Evolutionary conservation across 805 yeast species (phyloP).

Genomic region (Grigorovia yakushimaensis): DNA sequence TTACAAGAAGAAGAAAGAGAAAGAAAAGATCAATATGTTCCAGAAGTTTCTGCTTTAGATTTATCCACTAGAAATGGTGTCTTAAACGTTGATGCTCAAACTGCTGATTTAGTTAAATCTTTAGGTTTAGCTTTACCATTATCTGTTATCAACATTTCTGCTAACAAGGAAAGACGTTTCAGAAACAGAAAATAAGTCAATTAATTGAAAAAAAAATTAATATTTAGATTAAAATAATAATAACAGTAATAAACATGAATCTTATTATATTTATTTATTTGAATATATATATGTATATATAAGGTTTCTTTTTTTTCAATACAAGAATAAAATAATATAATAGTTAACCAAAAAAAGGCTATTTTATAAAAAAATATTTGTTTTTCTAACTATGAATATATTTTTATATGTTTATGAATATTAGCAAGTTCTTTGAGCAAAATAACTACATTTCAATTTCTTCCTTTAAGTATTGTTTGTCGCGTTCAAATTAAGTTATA

Average conservation of each 20-base stretch:
- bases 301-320: too few species aligned
- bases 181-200: conserved; percentile 66
- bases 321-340: background rate
- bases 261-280: too few species aligned
- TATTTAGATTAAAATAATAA: background rate
- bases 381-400: too few species aligned
- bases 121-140: conserved; percentile 87
- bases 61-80: conserved; percentile 92
- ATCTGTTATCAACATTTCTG: conserved; percentile 75
- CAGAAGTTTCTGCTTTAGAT: conserved; percentile 99
- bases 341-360: too few species aligned
- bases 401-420: background rate
- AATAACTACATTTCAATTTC: too few species aligned
- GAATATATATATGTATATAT: too few species aligned
- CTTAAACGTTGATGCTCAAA: conserved; percentile 94
- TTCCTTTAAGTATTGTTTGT: too few species aligned
- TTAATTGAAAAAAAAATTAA: background rate
- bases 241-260: too few species aligned
- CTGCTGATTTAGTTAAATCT: conserved; percentile 88
- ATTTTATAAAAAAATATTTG: too few species aligned
- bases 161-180: conserved; percentile 88
- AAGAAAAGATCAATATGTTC: conserved; percentile 99
- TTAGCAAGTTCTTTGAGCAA: too few species aligned
- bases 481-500: conserved; percentile 24
- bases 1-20: conserved; percentile 99